Conservation (phyloP, 179 eudicot species). For the Spergularia azorica region DNA sequence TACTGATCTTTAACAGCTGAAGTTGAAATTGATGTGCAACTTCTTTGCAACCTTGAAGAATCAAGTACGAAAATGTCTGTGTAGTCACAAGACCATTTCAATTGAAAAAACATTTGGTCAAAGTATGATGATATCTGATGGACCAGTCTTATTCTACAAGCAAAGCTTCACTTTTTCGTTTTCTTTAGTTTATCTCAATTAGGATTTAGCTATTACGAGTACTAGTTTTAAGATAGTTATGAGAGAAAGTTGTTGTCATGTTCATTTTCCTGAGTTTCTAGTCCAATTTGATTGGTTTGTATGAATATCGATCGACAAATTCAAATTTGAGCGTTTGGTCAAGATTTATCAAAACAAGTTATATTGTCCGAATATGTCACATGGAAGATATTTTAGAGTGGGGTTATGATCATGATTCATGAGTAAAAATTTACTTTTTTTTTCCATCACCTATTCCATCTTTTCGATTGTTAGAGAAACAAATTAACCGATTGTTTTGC, state of each 20-base stretch:
- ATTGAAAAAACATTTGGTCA: neutral
- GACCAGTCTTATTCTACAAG: constrained; percentile 6
- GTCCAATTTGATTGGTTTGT: constrained; percentile 4
- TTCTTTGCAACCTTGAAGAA: neutral
- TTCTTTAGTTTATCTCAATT: neutral
- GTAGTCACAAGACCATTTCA: neutral
- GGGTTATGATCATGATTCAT: no score
- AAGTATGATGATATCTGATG: neutral
- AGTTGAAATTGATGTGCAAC: neutral
- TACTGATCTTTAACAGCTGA: no score
- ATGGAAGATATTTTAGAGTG: no score
- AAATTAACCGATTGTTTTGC: no score
- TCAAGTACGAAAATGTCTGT: neutral
- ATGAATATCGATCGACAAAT: neutral
- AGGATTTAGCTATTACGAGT: neutral
- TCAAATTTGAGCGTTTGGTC: constrained; percentile 1
- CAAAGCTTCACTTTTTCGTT: neutral
- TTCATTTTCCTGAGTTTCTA: neutral
- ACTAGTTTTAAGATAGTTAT: neutral
- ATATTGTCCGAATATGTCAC: no score
- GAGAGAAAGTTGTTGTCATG: neutral
- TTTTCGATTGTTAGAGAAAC: no score
- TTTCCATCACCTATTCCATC: no score
- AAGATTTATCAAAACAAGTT: neutral
- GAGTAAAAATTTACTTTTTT: no score